phyloP scores from a whole-genome alignment of 2,329 filamentous ascomycete species.

The Paraconiothyrium sp. region DNA sequence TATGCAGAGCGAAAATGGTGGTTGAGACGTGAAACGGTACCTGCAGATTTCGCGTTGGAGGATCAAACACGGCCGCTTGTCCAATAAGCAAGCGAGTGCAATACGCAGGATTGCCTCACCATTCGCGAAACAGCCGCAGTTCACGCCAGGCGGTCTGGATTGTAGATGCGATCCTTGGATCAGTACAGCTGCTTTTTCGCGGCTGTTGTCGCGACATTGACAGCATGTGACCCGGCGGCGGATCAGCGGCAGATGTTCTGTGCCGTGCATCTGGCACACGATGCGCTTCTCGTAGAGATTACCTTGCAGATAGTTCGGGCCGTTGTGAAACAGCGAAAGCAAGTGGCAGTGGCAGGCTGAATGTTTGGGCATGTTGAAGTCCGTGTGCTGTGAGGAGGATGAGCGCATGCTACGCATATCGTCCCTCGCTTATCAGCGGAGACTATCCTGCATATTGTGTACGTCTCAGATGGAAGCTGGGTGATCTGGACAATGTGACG shows the following conservation, averaged over 20 bases:
- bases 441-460: background rate
- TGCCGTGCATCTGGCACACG: slow-evolving; percentile 9
- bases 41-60: slow-evolving; percentile 41
- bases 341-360: slow-evolving; percentile 7
- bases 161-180: slow-evolving; percentile 2
- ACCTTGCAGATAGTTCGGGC: slow-evolving; percentile 9
- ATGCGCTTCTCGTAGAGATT: slow-evolving; percentile 6
- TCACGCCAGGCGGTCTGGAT: slow-evolving; percentile 15
- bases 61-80: slow-evolving; percentile 37
- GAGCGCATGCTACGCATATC: slow-evolving; percentile 4
- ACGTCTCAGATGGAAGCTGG: slow-evolving; percentile 8
- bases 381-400: slow-evolving; percentile 7
- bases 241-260: background rate
- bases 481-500: background rate
- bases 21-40: slow-evolving; percentile 42
- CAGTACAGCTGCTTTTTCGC: background rate
- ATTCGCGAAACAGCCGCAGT: slow-evolving; percentile 33
- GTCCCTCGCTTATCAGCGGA: background rate
- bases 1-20: slow-evolving; percentile 16
- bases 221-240: background rate
- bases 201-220: background rate
- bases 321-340: slow-evolving; percentile 14
- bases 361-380: slow-evolving; percentile 5
- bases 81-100: slow-evolving; percentile 22
- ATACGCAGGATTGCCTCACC: slow-evolving; percentile 22